phyloP scores from a whole-genome alignment of 169 alveolate species.

The Plasmodium sp. region DNA sequence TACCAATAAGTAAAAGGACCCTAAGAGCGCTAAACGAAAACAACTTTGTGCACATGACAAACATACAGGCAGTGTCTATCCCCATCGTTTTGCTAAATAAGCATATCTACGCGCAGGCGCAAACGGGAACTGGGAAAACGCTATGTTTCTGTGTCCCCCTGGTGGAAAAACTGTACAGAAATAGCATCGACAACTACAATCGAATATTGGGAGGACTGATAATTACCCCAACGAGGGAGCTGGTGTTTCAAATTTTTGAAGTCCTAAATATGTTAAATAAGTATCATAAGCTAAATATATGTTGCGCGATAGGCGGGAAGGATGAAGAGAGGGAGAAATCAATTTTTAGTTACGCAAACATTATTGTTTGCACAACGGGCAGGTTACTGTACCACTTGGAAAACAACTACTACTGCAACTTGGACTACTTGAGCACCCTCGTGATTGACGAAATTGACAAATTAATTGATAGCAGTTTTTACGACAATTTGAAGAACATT shows the following conservation, averaged over 20 bases:
- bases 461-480: constrained; percentile 70
- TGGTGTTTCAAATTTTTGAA: constrained; percentile 96
- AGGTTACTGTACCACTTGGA: constrained; percentile 91
- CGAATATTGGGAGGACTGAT: constrained; percentile 87
- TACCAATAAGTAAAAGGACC: constrained; percentile 68
- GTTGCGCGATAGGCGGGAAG: constrained; percentile 95
- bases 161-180: constrained; percentile 92
- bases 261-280: constrained; percentile 94
- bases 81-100: constrained; percentile 65
- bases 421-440: constrained; percentile 57
- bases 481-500: constrained; percentile 63
- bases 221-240: constrained; percentile 98
- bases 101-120: constrained; percentile 85
- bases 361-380: constrained; percentile 98
- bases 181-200: constrained; percentile 95
- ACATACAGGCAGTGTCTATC: constrained; percentile 58
- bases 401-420: constrained; percentile 65
- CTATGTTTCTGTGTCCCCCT: constrained; percentile 95
- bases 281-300: constrained; percentile 88
- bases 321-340: constrained; percentile 87
- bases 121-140: constrained; percentile 99
- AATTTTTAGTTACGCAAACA: constrained; percentile 93
- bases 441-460: constrained; percentile 72
- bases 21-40: constrained; percentile 43
- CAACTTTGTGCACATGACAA: constrained; percentile 57